Percentiles rank a stretch among this genome's conserved stretches.
These are phyloP conservation scores for Fusarium tuaranense DNA, from an alignment of 2,329 filamentous ascomycete species.

Conservation along the genomic window DNA sequence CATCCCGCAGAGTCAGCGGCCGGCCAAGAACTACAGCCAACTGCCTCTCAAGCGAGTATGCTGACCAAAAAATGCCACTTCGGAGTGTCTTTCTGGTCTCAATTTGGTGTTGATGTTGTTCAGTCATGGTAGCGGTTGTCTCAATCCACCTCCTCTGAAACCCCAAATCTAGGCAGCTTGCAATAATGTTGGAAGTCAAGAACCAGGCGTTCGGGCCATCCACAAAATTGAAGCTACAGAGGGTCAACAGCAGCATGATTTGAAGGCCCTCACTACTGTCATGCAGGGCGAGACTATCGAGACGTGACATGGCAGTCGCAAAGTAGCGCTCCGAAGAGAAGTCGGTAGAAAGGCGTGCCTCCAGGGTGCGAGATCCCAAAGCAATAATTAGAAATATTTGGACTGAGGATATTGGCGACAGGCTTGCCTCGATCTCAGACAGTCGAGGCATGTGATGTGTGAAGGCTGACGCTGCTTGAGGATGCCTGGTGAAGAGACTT, in stretches of 20 bases:
- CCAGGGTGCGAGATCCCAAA: conserved; percentile 19
- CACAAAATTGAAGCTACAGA: conserved; percentile 25
- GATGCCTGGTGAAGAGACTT: conserved; percentile 12
- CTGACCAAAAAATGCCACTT: conserved; percentile 30
- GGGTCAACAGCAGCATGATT: conserved; percentile 24
- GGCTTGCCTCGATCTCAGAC: conserved; percentile 8
- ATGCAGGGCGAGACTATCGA: conserved; percentile 16
- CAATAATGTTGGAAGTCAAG: conserved; percentile 26
- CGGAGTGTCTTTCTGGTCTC: conserved; percentile 8
- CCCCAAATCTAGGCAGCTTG: conserved; percentile 28
- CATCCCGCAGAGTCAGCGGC: conserved; percentile 25
- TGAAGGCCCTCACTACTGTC: conserved; percentile 30
- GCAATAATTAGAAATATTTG: conserved; percentile 29
- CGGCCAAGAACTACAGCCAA: conserved; percentile 27
- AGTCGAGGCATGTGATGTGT: conserved; percentile 14
- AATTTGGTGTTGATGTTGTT: not conserved
- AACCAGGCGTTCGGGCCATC: conserved; percentile 31
- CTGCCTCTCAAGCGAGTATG: conserved; percentile 28
- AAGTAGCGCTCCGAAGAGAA: conserved; percentile 15
- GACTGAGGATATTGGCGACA: conserved; percentile 12
- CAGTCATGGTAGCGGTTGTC: not conserved
- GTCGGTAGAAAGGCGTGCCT: conserved; percentile 8
- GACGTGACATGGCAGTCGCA: conserved; percentile 24
- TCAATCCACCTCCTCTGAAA: conserved; percentile 20
- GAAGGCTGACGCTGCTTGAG: not conserved